These are phyloP conservation scores for Leucocoprinus leucothites DNA, from an alignment of 768 basidiomycete genomes.

Conservation along the genomic window DNA sequence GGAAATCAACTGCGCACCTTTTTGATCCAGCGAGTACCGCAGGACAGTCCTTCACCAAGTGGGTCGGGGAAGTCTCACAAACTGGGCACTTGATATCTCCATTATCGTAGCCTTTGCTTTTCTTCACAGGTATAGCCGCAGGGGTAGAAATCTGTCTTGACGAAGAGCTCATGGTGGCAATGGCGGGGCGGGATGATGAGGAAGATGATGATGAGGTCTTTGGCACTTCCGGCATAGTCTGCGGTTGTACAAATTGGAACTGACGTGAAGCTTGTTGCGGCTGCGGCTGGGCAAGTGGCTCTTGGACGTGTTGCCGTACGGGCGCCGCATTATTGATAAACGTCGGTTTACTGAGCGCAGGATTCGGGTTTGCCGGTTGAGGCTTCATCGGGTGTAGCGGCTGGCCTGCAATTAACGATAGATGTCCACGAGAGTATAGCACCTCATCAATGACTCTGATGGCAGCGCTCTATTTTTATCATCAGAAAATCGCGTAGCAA, in stretches of 20 bases:
- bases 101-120: slow-evolving; percentile 20
- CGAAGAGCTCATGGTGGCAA: slow-evolving; percentile 15
- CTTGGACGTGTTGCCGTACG: neutral
- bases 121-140: slow-evolving; percentile 25
- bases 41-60: slow-evolving; percentile 55
- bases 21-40: slow-evolving; percentile 47
- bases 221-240: slow-evolving; percentile 2
- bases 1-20: slow-evolving; percentile 36
- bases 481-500: slow-evolving; percentile 11
- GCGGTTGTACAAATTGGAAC: neutral
- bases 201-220: no score
- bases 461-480: slow-evolving; percentile 50
- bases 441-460: slow-evolving; percentile 68
- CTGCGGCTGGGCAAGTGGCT: neutral
- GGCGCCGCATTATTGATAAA: neutral
- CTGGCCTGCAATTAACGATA: slow-evolving; percentile 57
- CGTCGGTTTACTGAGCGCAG: slow-evolving; percentile 16
- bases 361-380: slow-evolving; percentile 14
- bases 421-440: slow-evolving; percentile 52
- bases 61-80: slow-evolving; percentile 41
- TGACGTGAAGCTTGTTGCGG: no score
- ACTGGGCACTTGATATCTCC: slow-evolving; percentile 36
- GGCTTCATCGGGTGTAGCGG: slow-evolving; percentile 54
- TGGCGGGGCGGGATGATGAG: neutral
- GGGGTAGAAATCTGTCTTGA: slow-evolving; percentile 33